Evolutionary conservation across 2,329 filamentous ascomycete species (phyloP), one percentile per base, ranked within the genome.

Genomic region (Epicoccum nigrum): DNA sequence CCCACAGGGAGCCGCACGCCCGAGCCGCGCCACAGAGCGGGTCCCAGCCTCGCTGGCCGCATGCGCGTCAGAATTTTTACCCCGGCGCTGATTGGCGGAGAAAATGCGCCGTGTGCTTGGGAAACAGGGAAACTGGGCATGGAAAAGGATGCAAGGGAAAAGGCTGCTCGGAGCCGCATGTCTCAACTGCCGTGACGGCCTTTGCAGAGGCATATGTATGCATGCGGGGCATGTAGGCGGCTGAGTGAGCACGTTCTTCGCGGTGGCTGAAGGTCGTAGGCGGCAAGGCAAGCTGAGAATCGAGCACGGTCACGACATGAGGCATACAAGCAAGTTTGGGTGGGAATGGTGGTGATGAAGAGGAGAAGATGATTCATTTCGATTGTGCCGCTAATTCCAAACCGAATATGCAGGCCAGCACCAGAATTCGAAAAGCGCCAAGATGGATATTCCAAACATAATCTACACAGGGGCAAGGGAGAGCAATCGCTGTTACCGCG

Each of bases 341-440:
- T 9, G n/a, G n/a, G 20, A 25, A n/a, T 9, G 8, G 4, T 27
- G 21, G 12, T 27, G n/a, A 6, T 39, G 37, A 65, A 64, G 66
- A 67, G 67, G 67, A 70, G 64, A 72, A 68, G 28, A 37, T 69
- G 63, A 27, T 63, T 56, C 63, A 65, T 68, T 72, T 67, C 65
- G 62, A 69, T 56, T 62, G 64, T 69, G 60, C 60, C 62, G 64
- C 67, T 63, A 68, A 64, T 63, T 65, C 62, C 65, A 68, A 59
- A 66, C 68, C 60, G 59, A 56, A 56, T 64, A 71, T 69, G 63
- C 63, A n/a, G n/a, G n/a, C n/a, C n/a, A 64, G 62, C 68, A 69
- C 63, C 59, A 57, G 45, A 64, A 62, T 62, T 63, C 66, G 55
- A 60, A 65, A 63, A 47, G 56, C 65, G 63, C 64, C 64, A 62